Evolutionary conservation across 805 yeast genomes (phyloP).

Genomic region (Candida orba): DNA sequence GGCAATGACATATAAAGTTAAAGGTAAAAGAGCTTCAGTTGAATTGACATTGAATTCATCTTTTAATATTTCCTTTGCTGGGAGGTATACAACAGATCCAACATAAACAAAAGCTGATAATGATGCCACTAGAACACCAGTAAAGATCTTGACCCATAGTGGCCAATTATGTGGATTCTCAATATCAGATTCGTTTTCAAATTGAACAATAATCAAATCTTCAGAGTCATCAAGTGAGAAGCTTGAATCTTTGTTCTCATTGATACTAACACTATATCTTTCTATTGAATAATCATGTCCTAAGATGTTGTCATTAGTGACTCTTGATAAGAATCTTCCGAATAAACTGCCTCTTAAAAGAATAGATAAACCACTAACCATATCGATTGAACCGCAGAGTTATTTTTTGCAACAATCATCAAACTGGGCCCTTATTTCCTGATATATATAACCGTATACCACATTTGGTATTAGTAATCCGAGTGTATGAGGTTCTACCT

Average conservation of each 20-base stretch:
- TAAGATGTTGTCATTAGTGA: not conserved
- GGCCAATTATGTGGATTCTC: slow-evolving; percentile 57
- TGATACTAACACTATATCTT: too few relatives aligned
- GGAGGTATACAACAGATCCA: slow-evolving; percentile 51
- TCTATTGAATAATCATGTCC: not conserved
- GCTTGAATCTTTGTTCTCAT: not conserved
- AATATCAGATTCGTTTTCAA: slow-evolving; percentile 32
- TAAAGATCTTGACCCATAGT: slow-evolving; percentile 28
- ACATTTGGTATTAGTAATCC: too few relatives aligned
- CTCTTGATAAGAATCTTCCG: not conserved
- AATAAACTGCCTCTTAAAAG: slow-evolving; percentile 1
- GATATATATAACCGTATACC: too few relatives aligned
- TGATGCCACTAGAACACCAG: slow-evolving; percentile 35
- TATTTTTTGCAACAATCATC: too few relatives aligned
- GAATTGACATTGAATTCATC: slow-evolving; percentile 38
- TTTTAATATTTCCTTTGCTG: slow-evolving; percentile 39
- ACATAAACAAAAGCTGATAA: slow-evolving; percentile 46
- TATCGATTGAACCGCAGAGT: not conserved
- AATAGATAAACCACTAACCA: slow-evolving; percentile 1
- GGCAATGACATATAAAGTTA: slow-evolving; percentile 50
- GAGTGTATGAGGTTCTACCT: too few relatives aligned
- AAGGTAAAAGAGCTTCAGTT: slow-evolving; percentile 41
- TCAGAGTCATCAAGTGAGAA: not conserved
- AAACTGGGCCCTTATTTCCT: too few relatives aligned
- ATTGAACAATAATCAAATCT: not conserved